Evolutionary conservation across 768 basidiomycete species (phyloP).

Genomic region (Russula sp.): DNA sequence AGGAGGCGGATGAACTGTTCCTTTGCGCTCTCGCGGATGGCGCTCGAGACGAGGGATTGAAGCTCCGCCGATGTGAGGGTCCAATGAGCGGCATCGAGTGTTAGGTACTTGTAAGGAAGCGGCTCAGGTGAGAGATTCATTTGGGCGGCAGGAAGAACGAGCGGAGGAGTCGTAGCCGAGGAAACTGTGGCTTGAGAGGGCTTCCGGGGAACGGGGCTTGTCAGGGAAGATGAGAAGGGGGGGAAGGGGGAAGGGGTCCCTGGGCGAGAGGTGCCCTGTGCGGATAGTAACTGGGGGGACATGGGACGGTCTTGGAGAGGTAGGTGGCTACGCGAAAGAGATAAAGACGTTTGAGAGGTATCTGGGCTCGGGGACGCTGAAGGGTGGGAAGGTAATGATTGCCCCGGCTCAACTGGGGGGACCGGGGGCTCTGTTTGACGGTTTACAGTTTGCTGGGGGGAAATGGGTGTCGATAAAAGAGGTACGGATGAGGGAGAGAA

Average conservation of each 20-base stretch:
- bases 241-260: constrained; percentile 1
- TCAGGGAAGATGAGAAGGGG: not conserved
- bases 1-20: constrained; percentile 25
- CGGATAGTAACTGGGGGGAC: not conserved
- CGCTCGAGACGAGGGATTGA: constrained; percentile 22
- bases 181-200: constrained; percentile 8
- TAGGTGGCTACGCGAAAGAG: not conserved
- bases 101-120: constrained; percentile 21
- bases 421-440: not conserved
- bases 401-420: not conserved
- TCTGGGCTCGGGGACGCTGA: not conserved
- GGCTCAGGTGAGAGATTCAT: constrained; percentile 15
- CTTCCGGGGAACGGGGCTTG: not conserved
- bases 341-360: not conserved
- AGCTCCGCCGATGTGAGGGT: constrained; percentile 23
- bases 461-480: not conserved
- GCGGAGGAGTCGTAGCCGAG: not conserved
- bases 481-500: not conserved
- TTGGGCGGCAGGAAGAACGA: constrained; percentile 12
- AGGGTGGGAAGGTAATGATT: not conserved
- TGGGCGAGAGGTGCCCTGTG: constrained; percentile 2
- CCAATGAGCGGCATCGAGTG: constrained; percentile 25
- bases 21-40: constrained; percentile 24
- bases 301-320: not conserved
- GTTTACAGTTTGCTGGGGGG: not conserved